Conservation (phyloP, 2,329 filamentous ascomycete genomes). For the Pseudocercospora fuligena region DNA sequence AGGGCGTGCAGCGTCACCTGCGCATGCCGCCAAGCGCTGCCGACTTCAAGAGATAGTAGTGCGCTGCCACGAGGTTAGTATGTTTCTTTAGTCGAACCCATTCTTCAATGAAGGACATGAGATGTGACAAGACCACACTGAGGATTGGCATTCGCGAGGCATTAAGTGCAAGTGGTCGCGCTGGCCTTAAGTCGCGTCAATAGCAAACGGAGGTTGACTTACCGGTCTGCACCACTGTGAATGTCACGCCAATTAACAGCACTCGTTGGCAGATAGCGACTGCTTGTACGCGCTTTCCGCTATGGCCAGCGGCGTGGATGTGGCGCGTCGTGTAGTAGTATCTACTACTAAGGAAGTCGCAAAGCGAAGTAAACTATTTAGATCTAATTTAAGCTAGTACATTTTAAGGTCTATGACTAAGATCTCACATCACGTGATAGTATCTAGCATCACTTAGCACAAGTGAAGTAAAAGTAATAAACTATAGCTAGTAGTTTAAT, state of each 20-base stretch:
- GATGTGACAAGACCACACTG: background rate
- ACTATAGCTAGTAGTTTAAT: no score
- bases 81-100: background rate
- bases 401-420: background rate
- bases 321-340: background rate
- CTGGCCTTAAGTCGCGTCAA: background rate
- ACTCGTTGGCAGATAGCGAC: background rate
- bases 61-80: background rate
- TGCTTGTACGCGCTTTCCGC: background rate
- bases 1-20: background rate
- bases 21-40: background rate
- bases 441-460: background rate
- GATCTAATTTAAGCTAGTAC: background rate
- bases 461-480: background rate
- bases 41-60: background rate
- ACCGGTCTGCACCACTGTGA: background rate
- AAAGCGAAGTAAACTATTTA: background rate
- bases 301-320: background rate
- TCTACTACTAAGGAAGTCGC: background rate
- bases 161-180: background rate
- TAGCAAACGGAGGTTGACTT: background rate
- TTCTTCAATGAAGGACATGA: background rate
- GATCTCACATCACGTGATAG: background rate
- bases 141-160: background rate
- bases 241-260: background rate